phyloP scores from a whole-genome alignment of 257 asterid species.

The Marsdenia floribunda region DNA sequence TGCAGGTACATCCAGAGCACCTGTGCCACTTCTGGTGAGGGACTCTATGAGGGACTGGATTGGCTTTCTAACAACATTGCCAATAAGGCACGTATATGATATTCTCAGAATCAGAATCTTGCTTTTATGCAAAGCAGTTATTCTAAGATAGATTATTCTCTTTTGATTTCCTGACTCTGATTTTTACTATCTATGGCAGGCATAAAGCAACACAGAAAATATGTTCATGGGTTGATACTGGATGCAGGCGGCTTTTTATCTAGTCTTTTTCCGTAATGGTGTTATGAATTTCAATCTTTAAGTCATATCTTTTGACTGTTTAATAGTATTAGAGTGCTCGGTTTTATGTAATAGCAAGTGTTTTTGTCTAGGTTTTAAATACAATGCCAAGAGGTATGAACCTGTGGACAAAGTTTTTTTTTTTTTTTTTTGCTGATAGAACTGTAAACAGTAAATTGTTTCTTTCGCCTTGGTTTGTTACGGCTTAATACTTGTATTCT shows the following conservation, averaged over 20 bases:
- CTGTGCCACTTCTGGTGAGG: slow-evolving; percentile 93
- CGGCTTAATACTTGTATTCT: not conserved
- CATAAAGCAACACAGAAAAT: slow-evolving; percentile 32
- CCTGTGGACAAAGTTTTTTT: slow-evolving; percentile 1
- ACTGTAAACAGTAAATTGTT: slow-evolving; percentile 8
- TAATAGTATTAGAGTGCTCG: slow-evolving; percentile 11
- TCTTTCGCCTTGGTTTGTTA: slow-evolving; percentile 2
- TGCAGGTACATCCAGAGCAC: slow-evolving; percentile 91
- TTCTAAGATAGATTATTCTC: not conserved
- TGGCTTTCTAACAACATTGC: slow-evolving; percentile 91
- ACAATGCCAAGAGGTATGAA: not conserved
- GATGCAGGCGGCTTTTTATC: slow-evolving; percentile 50
- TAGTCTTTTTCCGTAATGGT: slow-evolving; percentile 19
- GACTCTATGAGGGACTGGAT: slow-evolving; percentile 82
- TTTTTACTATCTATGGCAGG: slow-evolving; percentile 35
- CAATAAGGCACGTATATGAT: slow-evolving; percentile 54
- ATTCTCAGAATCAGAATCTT: not conserved
- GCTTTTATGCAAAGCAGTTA: not conserved
- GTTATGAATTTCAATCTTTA: slow-evolving; percentile 14
- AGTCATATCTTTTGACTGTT: slow-evolving; percentile 16
- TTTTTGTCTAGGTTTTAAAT: slow-evolving; percentile 13
- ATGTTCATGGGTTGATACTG: slow-evolving; percentile 39
- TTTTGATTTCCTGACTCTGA: not conserved
- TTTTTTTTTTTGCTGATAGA: not conserved
- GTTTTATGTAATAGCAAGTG: slow-evolving; percentile 15